phyloP scores from a whole-genome alignment of 2,329 filamentous ascomycete genomes.

The Fusarium sarcochroum region DNA sequence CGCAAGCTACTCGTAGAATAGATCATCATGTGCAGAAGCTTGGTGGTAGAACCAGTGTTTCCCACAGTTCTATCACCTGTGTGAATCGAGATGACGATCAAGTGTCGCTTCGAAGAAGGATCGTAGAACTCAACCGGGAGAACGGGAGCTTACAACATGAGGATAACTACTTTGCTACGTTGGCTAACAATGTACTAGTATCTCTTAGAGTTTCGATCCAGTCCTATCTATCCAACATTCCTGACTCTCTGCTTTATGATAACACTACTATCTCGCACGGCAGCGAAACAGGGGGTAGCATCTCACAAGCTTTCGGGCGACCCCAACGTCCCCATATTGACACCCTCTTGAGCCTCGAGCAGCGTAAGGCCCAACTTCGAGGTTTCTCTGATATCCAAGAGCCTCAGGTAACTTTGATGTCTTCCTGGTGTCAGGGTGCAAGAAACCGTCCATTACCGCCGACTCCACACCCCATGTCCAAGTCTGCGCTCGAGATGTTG shows the following conservation, averaged over 20 bases:
- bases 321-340: background rate
- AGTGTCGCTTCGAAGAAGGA: slow-evolving; percentile 5
- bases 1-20: slow-evolving; percentile 1
- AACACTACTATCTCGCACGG: background rate
- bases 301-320: background rate
- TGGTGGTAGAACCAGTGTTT: slow-evolving; percentile 6
- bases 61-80: slow-evolving; percentile 2
- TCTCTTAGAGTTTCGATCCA: background rate
- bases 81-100: slow-evolving; percentile 6
- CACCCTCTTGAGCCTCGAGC: background rate
- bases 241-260: background rate
- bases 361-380: background rate
- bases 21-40: slow-evolving; percentile 4
- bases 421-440: background rate
- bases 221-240: background rate
- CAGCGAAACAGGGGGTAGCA: background rate
- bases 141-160: slow-evolving; percentile 2
- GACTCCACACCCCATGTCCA: slow-evolving; percentile 2
- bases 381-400: background rate
- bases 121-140: slow-evolving; percentile 9
- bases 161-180: slow-evolving; percentile 4
- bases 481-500: slow-evolving; percentile 6
- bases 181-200: slow-evolving; percentile 7
- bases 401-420: background rate
- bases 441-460: slow-evolving; percentile 3